These are phyloP conservation scores for Beta corolliflora DNA, from an alignment of 179 eudicot genomes.

Conservation along the genomic window DNA sequence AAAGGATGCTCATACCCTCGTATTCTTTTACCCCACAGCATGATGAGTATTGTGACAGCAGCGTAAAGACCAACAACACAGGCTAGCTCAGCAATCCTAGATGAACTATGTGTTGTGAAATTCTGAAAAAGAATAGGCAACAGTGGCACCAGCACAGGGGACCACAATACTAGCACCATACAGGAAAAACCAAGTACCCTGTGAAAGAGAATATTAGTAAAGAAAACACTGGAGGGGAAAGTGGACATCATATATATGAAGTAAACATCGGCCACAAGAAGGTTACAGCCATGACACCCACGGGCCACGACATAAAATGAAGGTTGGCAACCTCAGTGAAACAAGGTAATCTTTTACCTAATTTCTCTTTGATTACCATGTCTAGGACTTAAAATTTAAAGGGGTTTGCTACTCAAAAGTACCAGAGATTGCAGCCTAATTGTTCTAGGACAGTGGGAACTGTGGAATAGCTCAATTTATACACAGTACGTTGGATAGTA, in stretches of 20 bases:
- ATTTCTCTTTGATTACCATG: background rate
- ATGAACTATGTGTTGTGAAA: constrained; percentile 62
- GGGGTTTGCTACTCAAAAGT: background rate
- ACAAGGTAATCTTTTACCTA: background rate
- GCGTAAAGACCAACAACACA: constrained; percentile 80
- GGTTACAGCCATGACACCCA: too few relatives aligned
- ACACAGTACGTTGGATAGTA: background rate
- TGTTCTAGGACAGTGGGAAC: background rate
- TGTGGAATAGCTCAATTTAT: background rate
- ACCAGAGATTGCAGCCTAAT: background rate
- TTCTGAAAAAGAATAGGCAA: constrained; percentile 76
- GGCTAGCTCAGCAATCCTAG: constrained; percentile 64
- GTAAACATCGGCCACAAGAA: background rate
- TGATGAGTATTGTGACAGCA: constrained; percentile 63
- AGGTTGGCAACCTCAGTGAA: too few relatives aligned
- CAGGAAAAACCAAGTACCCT: constrained; percentile 80
- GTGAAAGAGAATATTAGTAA: constrained; percentile 16
- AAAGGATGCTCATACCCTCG: constrained; percentile 81
- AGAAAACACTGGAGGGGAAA: background rate
- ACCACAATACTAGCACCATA: constrained; percentile 94
- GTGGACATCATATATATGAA: background rate
- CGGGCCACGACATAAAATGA: too few relatives aligned
- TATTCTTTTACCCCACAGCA: constrained; percentile 89
- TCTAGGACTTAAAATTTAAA: background rate
- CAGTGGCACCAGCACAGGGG: constrained; percentile 83